These are phyloP conservation scores for Microbotryum intermedium DNA, from an alignment of 1,284 basidiomycete genomes.

Conservation along the genomic window DNA sequence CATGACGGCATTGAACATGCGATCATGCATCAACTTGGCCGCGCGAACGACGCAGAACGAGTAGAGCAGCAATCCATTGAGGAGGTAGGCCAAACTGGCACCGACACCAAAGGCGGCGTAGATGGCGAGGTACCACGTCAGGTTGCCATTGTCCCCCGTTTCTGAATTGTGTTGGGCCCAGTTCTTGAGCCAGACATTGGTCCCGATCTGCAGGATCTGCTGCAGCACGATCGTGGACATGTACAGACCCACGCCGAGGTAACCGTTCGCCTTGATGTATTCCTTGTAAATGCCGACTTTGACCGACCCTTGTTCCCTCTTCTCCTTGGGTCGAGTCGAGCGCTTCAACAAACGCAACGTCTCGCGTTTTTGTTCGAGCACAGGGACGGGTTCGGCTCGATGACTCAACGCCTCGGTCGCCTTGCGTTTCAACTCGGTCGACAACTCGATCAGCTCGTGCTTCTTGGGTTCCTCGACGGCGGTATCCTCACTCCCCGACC, in stretches of 20 bases:
- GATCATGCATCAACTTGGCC: slow-evolving; percentile 65
- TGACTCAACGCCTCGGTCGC: slow-evolving; percentile 14
- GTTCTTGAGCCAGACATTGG: slow-evolving; percentile 61
- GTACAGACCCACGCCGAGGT: slow-evolving; percentile 57
- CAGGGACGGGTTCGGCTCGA: slow-evolving; percentile 21
- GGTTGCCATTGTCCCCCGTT: slow-evolving; percentile 49
- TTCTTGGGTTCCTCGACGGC: slow-evolving; percentile 32
- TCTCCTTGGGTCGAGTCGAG: slow-evolving; percentile 49
- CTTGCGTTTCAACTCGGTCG: slow-evolving; percentile 29
- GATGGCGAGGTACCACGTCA: slow-evolving; percentile 19
- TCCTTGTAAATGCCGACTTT: slow-evolving; percentile 65
- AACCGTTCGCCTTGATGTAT: slow-evolving; percentile 73
- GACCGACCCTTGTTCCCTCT: slow-evolving; percentile 72
- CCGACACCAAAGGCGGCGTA: slow-evolving; percentile 30
- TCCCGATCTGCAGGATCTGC: slow-evolving; percentile 44
- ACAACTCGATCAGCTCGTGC: slow-evolving; percentile 33
- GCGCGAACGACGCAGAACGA: slow-evolving; percentile 69
- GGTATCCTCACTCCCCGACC: slow-evolving; percentile 44
- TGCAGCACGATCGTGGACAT: slow-evolving; percentile 50
- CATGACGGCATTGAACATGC: slow-evolving; percentile 55
- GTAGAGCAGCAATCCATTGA: slow-evolving; percentile 51
- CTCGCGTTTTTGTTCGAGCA: slow-evolving; percentile 25
- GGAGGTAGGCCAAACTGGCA: slow-evolving; percentile 12
- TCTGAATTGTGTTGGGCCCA: slow-evolving; percentile 73
- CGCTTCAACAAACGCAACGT: slow-evolving; percentile 29